Percentiles rank a stretch among this genome's conserved stretches.
These are phyloP conservation scores for Hevea brasiliensis DNA, from an alignment of 345 rosid genomes.

Conservation along the genomic window DNA sequence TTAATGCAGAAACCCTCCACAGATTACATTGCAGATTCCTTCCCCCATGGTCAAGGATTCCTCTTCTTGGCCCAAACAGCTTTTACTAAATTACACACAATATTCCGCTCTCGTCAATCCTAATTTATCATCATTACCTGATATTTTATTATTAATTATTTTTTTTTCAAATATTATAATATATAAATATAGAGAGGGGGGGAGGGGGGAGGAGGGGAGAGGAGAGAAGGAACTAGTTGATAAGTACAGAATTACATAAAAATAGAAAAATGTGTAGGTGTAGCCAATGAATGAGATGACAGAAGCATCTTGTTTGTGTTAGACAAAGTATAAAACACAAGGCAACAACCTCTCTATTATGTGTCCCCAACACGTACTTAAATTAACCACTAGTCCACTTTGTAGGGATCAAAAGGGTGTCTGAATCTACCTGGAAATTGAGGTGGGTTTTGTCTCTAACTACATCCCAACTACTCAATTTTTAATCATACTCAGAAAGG, in stretches of 20 bases:
- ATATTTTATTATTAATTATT: too few species aligned
- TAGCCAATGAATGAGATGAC: slow-evolving; percentile 3
- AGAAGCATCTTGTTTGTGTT: slow-evolving; percentile 10
- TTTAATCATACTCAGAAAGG: too few species aligned
- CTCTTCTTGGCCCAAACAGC: slow-evolving; percentile 1
- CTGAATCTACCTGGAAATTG: slow-evolving; percentile 60
- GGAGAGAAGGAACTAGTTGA: neutral
- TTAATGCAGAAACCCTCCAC: slow-evolving; percentile 19
- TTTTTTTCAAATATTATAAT: too few species aligned
- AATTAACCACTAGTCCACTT: slow-evolving; percentile 15
- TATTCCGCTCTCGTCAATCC: too few species aligned
- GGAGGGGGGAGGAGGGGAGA: too few species aligned
- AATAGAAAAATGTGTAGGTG: neutral
- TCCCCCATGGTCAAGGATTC: slow-evolving; percentile 24
- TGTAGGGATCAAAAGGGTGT: slow-evolving; percentile 36
- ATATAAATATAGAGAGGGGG: too few species aligned
- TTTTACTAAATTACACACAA: neutral
- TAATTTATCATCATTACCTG: too few species aligned
- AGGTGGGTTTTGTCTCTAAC: slow-evolving; percentile 51
- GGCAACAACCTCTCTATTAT: slow-evolving; percentile 2
- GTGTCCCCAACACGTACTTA: slow-evolving; percentile 20
- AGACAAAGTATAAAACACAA: slow-evolving; percentile 1
- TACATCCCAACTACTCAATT: too few species aligned
- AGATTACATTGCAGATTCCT: slow-evolving; percentile 17
- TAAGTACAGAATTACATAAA: neutral